phyloP scores from a whole-genome alignment of 2,329 filamentous ascomycete genomes.

The Ophiostoma himal-ulmi region DNA sequence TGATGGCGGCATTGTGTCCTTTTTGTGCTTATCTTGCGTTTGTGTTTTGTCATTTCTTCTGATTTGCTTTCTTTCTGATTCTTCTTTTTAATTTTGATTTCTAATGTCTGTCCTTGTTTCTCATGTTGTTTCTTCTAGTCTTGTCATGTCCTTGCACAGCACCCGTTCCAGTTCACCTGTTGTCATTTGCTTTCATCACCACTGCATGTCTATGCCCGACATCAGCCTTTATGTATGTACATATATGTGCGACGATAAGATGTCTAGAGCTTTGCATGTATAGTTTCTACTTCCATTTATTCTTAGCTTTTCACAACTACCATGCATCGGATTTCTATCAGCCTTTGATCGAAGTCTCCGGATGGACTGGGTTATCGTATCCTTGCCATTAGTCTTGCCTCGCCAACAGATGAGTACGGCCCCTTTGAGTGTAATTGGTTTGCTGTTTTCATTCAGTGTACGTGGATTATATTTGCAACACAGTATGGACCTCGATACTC shows the following conservation, averaged over 20 bases:
- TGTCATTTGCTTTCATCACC: not conserved
- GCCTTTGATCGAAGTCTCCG: not conserved
- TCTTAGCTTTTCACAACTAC: not conserved
- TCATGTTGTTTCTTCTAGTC: not conserved
- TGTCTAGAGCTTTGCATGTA: not conserved
- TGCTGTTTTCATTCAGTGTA: not conserved
- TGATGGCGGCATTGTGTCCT: constrained; percentile 8
- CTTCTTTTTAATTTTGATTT: not conserved
- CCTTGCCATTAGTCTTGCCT: not conserved
- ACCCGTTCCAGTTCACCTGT: constrained; percentile 3
- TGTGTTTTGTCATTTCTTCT: constrained; percentile 1
- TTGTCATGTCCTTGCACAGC: not conserved
- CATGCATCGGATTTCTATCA: not conserved
- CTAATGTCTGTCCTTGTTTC: not conserved
- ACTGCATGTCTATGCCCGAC: no score
- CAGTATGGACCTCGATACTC: not conserved
- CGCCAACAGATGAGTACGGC: not conserved
- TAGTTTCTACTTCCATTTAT: not conserved
- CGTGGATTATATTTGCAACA: not conserved
- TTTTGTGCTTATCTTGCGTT: not conserved
- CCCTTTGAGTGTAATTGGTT: not conserved
- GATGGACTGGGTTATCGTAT: not conserved
- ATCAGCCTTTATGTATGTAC: not conserved
- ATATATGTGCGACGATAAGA: not conserved
- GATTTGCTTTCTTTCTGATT: not conserved